Evolutionary conservation across 805 yeast species (phyloP).

Genomic region (Suhomyces emberorum): DNA sequence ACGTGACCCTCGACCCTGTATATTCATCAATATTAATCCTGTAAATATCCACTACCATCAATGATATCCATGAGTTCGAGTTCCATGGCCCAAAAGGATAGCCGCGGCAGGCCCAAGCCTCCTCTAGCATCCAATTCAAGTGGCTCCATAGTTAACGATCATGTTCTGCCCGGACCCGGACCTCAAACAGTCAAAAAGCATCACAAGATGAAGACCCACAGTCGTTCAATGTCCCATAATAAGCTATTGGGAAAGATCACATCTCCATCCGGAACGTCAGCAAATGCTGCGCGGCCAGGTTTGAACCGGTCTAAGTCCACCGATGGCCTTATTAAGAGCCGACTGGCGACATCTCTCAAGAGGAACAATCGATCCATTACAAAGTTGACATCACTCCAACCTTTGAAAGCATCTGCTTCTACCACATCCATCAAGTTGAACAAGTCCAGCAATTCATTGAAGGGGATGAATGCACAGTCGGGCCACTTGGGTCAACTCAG

Average conservation of each 20-base stretch:
- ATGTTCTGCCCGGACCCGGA: neutral
- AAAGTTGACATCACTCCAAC: slow-evolving; percentile 34
- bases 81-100: slow-evolving; percentile 1
- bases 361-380: slow-evolving; percentile 37
- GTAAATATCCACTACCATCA: neutral
- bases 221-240: slow-evolving; percentile 31
- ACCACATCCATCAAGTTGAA: slow-evolving; percentile 28
- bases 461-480: slow-evolving; percentile 20
- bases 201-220: slow-evolving; percentile 16
- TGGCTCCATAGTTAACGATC: neutral
- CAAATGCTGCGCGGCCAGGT: slow-evolving; percentile 21
- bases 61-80: neutral
- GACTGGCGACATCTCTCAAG: slow-evolving; percentile 20
- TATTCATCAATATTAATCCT: neutral
- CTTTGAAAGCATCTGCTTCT: slow-evolving; percentile 32
- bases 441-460: slow-evolving; percentile 33
- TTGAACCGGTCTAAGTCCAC: slow-evolving; percentile 40
- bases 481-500: slow-evolving; percentile 10
- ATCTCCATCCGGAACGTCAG: slow-evolving; percentile 14
- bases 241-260: slow-evolving; percentile 26
- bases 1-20: slow-evolving; percentile 2
- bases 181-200: neutral
- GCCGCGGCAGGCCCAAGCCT: slow-evolving; percentile 10
- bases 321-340: slow-evolving; percentile 32
- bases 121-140: neutral